Evolutionary conservation across 331 rosid species (phyloP), one percentile per base, ranked within the genome.

Genomic region (Rhamnella rubrinervis): DNA sequence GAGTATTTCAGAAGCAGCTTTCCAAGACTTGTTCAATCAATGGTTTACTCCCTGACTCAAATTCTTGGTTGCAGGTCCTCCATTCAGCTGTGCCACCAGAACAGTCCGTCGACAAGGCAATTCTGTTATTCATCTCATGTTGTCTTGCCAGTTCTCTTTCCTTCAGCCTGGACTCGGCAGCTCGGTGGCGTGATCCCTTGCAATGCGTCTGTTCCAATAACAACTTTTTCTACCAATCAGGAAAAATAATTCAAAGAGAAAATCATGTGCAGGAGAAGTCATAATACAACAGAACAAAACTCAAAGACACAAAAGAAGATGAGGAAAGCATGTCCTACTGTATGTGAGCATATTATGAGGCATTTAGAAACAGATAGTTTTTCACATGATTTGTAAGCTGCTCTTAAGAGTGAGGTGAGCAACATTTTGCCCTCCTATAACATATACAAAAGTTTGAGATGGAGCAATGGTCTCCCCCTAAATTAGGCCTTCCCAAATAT

Each of bases 101-200:
- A 69, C 75, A 63, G 72, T 28, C 75, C 17, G 71, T 31, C 4
- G 35, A 23, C 23, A 23, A 23, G 23, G 23, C 23, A 0, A 23
- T 63, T 72, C 80, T 67, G 71, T 73, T 80, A 19, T 65, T 75
- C 53, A 66, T 52, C 58, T 70, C 80, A 5, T 66, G 25, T 58
- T 51, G 67, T 72, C 38, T 80, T 20, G 37, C 21, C 51, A 49
- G 58, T 53, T 75, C 81, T 68, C 51, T 71, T 50, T 76, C 78
- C 64, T 80, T 75, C 18, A 71, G 59, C 72, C 65, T 71, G 38
- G 75, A 71, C 69, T 80, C 84, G 4, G 72, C 71, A 10, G 78
- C 49, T 0, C 6, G 59, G 72, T 80, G 81, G 47, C 59, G 63
- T 35, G 81, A 71, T 49, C 84, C 84, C 74, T 76, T 71, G 59